Base-by-base conservation (phyloP, 169 alveolate species). In the Plasmodium vinckei region DNA sequence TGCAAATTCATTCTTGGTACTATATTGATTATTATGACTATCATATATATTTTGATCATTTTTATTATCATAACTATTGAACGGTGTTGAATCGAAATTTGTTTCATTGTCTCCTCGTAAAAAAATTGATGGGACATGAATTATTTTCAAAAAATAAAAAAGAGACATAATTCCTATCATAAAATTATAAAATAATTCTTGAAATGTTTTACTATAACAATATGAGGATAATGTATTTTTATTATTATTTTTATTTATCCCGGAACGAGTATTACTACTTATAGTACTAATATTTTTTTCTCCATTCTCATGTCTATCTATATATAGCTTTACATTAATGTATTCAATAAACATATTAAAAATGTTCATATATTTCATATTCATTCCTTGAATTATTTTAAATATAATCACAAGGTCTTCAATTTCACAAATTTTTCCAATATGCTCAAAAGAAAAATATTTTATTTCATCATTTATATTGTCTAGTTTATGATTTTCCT, bases 331-430 rank as follows among this genome's bases (percentile, higher is more conserved):
- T 39, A 57, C 67, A 13, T 64, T n/a, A 15, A 75, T 56, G 27
- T 63, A 75, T 46, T 75, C 70, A 75, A 75, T 3, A 51, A 75
- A 75, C 88, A 75, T 75, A 46, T 65, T 75, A 44, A 67, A 75
- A 6, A 63, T 17, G 51, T 75, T 75, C 4, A 75, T 53, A 44
- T 64, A 21, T 23, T 67, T 75, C 3, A 75, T 57, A 25, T 75
- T 75, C 23, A 27, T 25, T 7, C 47, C 51, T 23, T 75, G 73
- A 15, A 75, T 44, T 44, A 75, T 63, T 54, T 64, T 67, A 44
- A 75, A 75, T 47, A 63, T 61, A 51, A 75, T 75, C 25, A 75
- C 73, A n/a, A 75, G 15, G 67, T 75, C 88, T 13, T 75, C 88
- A 39, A 49, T 75, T 51, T 63, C 57, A 23, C 65, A 25, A n/a